Base-by-base conservation (phyloP, 257 asterid genomes). In the Solanum virginianum region DNA sequence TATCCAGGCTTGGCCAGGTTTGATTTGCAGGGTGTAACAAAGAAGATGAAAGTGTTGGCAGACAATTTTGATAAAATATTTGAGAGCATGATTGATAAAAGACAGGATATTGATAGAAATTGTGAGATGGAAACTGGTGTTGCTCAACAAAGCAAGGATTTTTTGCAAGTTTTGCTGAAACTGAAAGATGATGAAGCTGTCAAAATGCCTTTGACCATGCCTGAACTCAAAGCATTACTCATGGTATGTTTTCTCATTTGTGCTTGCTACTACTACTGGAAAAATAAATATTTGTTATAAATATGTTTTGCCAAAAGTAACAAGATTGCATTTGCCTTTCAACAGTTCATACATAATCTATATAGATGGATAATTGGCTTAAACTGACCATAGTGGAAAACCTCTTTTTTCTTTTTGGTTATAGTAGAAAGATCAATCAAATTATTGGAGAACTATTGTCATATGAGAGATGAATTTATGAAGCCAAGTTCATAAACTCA, bases 141-240 rank as follows among this genome's bases (percentile, higher is more conserved):
- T 68, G 89, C 84, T 1, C 84, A 84, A 11, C 82, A 77, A 22
- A 86, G 84, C 56, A 92, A 87, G 82, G 98, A 95, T 84, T 95
- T 95, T 86, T 74, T 94, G 88, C 93, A 93, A 86, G 83, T 93
- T 57, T 20, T 95, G 83, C 84, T 95, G 72, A 53, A 88, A 85
- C 29, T 91, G 83, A 93, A 86, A 85, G 95, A 93, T 18, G 88
- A 85, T 8, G 92, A 80, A 53, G 93, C 91, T 88, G 87, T 89
- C 12, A 93, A 92, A 81, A 84, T 86, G 12, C 91, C 94, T 29
- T 84, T 95, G 3, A 92, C 94, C 57, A 90, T 90, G 89, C 85
- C 88, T 47, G 95, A 93, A 82, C 87, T 95, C 56, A 95, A 93
- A 91, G 93, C 97, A 86, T 71, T 95, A 12, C 92, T 95, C 89